Evolutionary conservation across 148 eudicot species (phyloP).

Genomic region (Rhododendron williamsianum): DNA sequence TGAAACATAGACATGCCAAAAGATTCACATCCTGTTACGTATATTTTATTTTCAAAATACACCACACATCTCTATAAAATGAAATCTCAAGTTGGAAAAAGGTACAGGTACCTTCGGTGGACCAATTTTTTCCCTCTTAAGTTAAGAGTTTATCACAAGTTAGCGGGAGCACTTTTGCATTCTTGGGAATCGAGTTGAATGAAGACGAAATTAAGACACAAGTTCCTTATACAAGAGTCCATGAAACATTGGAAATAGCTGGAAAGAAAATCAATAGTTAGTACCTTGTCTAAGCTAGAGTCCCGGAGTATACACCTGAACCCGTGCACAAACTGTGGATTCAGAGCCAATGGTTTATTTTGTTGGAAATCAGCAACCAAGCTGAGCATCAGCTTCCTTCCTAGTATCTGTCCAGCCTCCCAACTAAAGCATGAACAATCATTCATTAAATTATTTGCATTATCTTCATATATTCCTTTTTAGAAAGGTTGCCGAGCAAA

Average conservation of each 20-base stretch:
- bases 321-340: constrained; percentile 75
- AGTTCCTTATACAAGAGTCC: neutral
- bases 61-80: neutral
- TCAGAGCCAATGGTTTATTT: constrained; percentile 60
- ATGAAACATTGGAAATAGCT: neutral
- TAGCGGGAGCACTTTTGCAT: neutral
- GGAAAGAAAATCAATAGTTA: neutral
- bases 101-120: neutral
- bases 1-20: neutral
- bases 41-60: neutral
- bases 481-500: neutral
- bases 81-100: neutral
- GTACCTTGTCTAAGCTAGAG: constrained; percentile 78
- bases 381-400: constrained; percentile 87
- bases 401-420: constrained; percentile 92
- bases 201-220: neutral
- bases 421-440: constrained; percentile 42
- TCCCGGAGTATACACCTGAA: constrained; percentile 64
- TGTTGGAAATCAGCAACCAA: constrained; percentile 80
- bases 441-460: neutral
- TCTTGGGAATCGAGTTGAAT: neutral
- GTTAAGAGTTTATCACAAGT: neutral
- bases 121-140: neutral
- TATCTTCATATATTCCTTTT: neutral
- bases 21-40: neutral